phyloP scores from a whole-genome alignment of 2,329 filamentous ascomycete species.

The Bipolaris zeicola region DNA sequence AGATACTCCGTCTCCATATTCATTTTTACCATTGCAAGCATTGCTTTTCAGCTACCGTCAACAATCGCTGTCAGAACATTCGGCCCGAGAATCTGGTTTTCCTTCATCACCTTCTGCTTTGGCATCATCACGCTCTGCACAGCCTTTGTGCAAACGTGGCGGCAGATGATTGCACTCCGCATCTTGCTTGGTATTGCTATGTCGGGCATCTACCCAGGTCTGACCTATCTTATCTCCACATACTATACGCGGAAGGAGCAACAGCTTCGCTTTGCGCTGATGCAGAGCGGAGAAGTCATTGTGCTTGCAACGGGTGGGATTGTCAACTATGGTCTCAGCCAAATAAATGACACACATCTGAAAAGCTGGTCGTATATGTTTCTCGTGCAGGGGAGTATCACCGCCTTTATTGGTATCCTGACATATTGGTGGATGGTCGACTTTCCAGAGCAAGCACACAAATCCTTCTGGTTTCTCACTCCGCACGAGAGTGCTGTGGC shows the following conservation, averaged over 20 bases:
- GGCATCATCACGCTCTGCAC: constrained; percentile 71
- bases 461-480: constrained; percentile 63
- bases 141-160: constrained; percentile 70
- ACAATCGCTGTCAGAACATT: constrained; percentile 69
- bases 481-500: constrained; percentile 62
- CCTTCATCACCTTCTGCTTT: constrained; percentile 64
- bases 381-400: constrained; percentile 67
- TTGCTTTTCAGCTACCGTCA: constrained; percentile 71
- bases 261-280: constrained; percentile 68
- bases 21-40: constrained; percentile 72
- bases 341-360: constrained; percentile 62
- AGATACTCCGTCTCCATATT: constrained; percentile 73
- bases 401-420: constrained; percentile 61
- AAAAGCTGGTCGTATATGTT: constrained; percentile 74
- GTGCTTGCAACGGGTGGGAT: constrained; percentile 69
- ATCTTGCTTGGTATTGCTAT: constrained; percentile 70
- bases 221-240: constrained; percentile 63
- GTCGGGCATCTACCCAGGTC: constrained; percentile 50
- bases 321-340: constrained; percentile 72
- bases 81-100: constrained; percentile 68
- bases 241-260: constrained; percentile 70
- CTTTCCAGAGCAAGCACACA: constrained; percentile 66
- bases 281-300: constrained; percentile 68
- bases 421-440: constrained; percentile 75
- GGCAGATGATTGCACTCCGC: constrained; percentile 70